These are phyloP conservation scores for Adansonia digitata DNA, from an alignment of 345 rosid genomes.

Conservation along the genomic window DNA sequence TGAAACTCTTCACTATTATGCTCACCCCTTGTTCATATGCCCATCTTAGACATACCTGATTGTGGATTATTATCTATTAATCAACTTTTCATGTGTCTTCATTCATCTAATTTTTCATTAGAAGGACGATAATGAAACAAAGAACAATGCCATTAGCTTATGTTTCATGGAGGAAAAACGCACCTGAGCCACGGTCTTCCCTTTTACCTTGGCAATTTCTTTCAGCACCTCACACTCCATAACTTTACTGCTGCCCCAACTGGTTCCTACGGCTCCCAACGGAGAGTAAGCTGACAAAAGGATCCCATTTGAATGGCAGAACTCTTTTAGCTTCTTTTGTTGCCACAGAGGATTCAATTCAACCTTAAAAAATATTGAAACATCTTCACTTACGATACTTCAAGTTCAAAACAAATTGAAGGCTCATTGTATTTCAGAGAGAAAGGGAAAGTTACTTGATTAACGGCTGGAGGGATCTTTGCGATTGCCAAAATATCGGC, in stretches of 20 bases:
- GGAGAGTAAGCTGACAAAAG: slow-evolving; percentile 53
- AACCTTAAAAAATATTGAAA: not conserved
- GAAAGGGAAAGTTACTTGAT: slow-evolving; percentile 39
- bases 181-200: slow-evolving; percentile 77
- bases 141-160: not conserved
- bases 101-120: not conserved
- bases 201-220: slow-evolving; percentile 52
- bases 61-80: slow-evolving; percentile 20
- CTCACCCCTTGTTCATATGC: slow-evolving; percentile 45
- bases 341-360: slow-evolving; percentile 71
- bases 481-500: slow-evolving; percentile 48
- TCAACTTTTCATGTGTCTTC: not conserved
- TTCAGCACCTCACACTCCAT: slow-evolving; percentile 54
- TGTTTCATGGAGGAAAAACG: not conserved
- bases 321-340: slow-evolving; percentile 56
- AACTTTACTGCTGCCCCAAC: slow-evolving; percentile 60
- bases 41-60: slow-evolving; percentile 62
- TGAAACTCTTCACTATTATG: slow-evolving; percentile 57
- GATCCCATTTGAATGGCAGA: slow-evolving; percentile 49
- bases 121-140: not conserved
- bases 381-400: not conserved
- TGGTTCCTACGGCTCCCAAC: slow-evolving; percentile 57
- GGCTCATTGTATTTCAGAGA: not conserved
- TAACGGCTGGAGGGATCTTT: slow-evolving; percentile 62
- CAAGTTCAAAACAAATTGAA: not conserved